phyloP scores from a whole-genome alignment of 805 yeast species.

The Saccharomycopsis sp. region DNA sequence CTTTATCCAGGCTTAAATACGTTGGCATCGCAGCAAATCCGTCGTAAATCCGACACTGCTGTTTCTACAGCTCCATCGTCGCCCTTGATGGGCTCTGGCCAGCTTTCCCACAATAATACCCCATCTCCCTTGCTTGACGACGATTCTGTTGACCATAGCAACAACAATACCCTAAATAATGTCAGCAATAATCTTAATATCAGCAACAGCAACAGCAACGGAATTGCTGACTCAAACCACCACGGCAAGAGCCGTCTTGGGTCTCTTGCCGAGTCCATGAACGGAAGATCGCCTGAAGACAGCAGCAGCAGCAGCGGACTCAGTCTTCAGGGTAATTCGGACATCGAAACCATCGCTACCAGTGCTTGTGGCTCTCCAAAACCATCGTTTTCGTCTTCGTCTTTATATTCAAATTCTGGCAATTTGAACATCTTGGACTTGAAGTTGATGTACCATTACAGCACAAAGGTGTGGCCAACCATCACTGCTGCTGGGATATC shows the following conservation, averaged over 20 bases:
- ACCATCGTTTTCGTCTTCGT: not conserved
- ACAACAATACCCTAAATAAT: not conserved
- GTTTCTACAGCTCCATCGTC: not conserved
- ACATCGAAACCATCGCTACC: constrained; percentile 10
- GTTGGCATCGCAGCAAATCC: constrained; percentile 9
- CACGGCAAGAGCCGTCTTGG: not conserved
- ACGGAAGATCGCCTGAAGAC: not conserved
- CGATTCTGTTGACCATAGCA: not conserved
- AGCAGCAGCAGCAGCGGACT: no score
- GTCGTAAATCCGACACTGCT: not conserved
- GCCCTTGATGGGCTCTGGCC: no score
- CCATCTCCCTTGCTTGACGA: not conserved
- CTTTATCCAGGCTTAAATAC: constrained; percentile 19
- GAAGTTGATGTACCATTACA: constrained; percentile 80
- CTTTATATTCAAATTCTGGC: constrained; percentile 20
- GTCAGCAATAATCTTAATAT: no score
- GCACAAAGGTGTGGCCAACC: constrained; percentile 76
- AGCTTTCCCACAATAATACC: no score
- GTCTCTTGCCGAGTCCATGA: not conserved
- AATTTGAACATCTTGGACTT: constrained; percentile 67
- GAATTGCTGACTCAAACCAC: not conserved
- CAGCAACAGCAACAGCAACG: not conserved
- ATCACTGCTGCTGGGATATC: constrained; percentile 89
- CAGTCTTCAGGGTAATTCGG: constrained; percentile 3
- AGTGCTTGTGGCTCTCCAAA: constrained; percentile 22